Base-by-base conservation (phyloP, 352 stramenopile genomes). In the Achlya hypogyna region DNA sequence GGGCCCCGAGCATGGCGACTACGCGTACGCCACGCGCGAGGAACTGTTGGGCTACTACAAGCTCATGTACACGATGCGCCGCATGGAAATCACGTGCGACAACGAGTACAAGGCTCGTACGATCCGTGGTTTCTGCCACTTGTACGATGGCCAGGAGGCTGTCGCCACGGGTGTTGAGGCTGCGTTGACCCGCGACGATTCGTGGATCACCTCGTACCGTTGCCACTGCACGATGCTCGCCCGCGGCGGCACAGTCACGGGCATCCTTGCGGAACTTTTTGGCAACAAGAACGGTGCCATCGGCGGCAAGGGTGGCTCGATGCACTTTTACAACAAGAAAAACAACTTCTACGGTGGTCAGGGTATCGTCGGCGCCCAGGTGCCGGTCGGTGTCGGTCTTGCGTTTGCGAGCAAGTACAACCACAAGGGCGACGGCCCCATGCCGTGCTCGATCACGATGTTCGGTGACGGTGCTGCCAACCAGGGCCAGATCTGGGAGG, bases 51-150 rank as follows among this genome's bases (percentile, higher is more conserved):
- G 74, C 16, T 98, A 98, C 78, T 98, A 99, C 78, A 84, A 96
- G 75, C 74, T 98, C 53, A 99, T 99, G 97, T 99, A 99, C 90
- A 99, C 91, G 18, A 99, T 99, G 95, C 93, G 97, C 70, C 93
- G 97, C 63, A 99, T 99, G 97, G 97, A 99, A 83, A 99, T 99
- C 78, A 99, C 97, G 12, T 99, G 96, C 73, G 97, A 99, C 78
- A 99, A 98, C 69, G 97, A 99, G 79, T 99, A 99, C 89, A 99
- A 99, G 90, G 87, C 91, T 34, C 86, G 91, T 49, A 94, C 75
- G 68, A 99, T 99, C 78, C 96, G 97, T 67, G 97, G 97, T 49
- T 99, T 99, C 75, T 99, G 97, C 81, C 97, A 99, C 78, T 78
- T 99, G 73, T 99, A 99, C 82, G 97, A 99, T 75, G 97, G 97